Conservation (phyloP, 768 basidiomycete genomes). For the Kwoniella shandongensis region DNA sequence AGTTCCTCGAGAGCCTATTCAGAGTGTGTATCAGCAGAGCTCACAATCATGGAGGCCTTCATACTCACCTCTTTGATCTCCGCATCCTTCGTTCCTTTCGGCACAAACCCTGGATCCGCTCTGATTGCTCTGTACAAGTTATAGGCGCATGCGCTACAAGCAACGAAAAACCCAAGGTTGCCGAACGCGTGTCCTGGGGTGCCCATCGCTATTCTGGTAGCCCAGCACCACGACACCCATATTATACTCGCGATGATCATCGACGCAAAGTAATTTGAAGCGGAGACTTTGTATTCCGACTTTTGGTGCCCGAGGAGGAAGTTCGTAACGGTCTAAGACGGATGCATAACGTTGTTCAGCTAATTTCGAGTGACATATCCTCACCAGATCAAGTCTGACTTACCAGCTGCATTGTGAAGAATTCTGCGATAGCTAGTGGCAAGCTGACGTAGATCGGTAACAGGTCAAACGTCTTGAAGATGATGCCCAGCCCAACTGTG, state of each 20-base stretch:
- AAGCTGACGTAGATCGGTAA: constrained; percentile 88
- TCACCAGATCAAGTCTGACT: too few species aligned
- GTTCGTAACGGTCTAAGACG: constrained; percentile 21
- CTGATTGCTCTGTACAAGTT: constrained; percentile 89
- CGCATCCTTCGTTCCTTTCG: constrained; percentile 73
- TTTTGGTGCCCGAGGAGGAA: constrained; percentile 68
- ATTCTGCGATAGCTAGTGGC: constrained; percentile 77
- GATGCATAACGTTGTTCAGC: too few species aligned
- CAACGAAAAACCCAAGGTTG: constrained; percentile 73
- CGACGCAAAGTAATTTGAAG: constrained; percentile 88
- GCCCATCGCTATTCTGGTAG: constrained; percentile 71
- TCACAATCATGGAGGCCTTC: neutral
- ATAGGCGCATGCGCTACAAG: constrained; percentile 71
- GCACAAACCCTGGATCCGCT: constrained; percentile 85
- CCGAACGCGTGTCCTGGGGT: constrained; percentile 72
- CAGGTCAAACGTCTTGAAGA: constrained; percentile 77
- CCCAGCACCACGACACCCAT: constrained; percentile 84
- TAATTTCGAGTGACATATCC: too few species aligned
- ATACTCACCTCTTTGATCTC: constrained; percentile 78
- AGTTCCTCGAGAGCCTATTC: constrained; percentile 82
- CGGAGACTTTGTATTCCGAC: constrained; percentile 77
- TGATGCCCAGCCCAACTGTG: constrained; percentile 72
- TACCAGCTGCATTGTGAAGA: constrained; percentile 92
- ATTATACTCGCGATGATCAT: constrained; percentile 82
- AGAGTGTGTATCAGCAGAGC: neutral